These are phyloP conservation scores for Dactylellina parvicollis DNA, from an alignment of 2,329 filamentous ascomycete species.

Conservation along the genomic window DNA sequence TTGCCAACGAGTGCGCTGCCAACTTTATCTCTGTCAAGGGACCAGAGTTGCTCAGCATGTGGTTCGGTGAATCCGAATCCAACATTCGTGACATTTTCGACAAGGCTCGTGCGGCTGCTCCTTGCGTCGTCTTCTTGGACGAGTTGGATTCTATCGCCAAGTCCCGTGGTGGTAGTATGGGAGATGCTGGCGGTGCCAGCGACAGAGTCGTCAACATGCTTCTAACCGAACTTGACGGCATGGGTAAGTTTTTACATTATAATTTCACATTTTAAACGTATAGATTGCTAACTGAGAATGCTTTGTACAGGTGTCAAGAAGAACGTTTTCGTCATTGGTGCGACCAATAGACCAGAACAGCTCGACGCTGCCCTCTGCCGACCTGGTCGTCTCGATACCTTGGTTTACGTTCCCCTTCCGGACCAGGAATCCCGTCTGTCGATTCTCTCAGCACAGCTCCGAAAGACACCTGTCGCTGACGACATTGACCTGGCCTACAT, in stretches of 20 bases:
- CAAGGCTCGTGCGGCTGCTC: conserved; percentile 97
- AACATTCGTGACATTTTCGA: conserved; percentile 99
- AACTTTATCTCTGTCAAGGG: conserved; percentile 99
- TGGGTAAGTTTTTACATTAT: conserved; percentile 66
- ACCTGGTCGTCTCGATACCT: conserved; percentile 96
- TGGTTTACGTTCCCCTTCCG: conserved; percentile 97
- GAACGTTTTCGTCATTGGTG: conserved; percentile 99
- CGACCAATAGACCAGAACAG: conserved; percentile 98
- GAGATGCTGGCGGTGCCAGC: conserved; percentile 96
- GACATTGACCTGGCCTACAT: conserved; percentile 93
- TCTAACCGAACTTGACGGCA: conserved; percentile 71
- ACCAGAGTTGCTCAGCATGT: conserved; percentile 98
- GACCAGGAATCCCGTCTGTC: conserved; percentile 87
- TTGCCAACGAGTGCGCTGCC: conserved; percentile 98
- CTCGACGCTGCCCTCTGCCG: conserved; percentile 97
- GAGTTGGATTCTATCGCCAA: conserved; percentile 99
- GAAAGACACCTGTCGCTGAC: conserved; percentile 90
- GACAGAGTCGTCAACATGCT: conserved; percentile 99
- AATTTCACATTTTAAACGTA: conserved; percentile 14
- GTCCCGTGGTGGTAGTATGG: conserved; percentile 94
- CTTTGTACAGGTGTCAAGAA: conserved; percentile 75
- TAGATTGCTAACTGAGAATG: conserved; percentile 62
- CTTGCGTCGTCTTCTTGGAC: conserved; percentile 98
- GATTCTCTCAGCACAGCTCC: conserved; percentile 94
- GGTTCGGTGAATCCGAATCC: conserved; percentile 99